Evolutionary conservation across 2,329 filamentous ascomycete species (phyloP), one percentile per base, ranked within the genome.

Genomic region (Neofusicoccum parvum): DNA sequence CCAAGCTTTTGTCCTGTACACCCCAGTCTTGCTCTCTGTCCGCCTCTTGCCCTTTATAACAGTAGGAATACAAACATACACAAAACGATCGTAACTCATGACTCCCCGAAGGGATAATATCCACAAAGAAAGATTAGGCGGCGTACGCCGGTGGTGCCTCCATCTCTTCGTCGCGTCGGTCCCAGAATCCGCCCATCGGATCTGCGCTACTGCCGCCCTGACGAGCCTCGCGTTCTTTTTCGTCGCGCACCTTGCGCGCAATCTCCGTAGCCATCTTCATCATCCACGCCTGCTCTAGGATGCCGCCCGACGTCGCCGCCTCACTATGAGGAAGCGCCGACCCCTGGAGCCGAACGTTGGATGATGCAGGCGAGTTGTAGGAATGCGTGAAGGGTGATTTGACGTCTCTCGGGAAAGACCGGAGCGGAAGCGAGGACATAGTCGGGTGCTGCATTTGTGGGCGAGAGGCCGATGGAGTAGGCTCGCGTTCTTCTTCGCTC

Each of bases 261-360:
- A 98, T 94, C 78, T 98, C 95, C 69, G 89, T 90, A 5, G 94
- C 94, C 87, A 99, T 95, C 81, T 97, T 95, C 81, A 90, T 88
- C 79, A 95, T 90, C 91, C 92, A 95, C 2, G 91, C 92, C 76
- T 92, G 90, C 75, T 93, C 90, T 32, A 92, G 81, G 56, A 92
- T 91, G 17, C 82, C 82, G 14, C 82, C 80, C 15, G 73, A 73
- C 43, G 70, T 66, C 10, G 70, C 68, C 14, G 54, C 39, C 46
- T 66, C 43, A 20, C 37, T 39, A 50, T 58, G 46, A 65, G 69
- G 32, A 69, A 53, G 34, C 17, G 66, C 51, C 14, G 62, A 66
- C 43, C 49, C 62, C 20, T 66, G 67, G 5, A 62, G 54, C 23
- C 64, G 46, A 34, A 34, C 41, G 43, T 43, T 59, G 36, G 59